Percentiles rank a stretch among this genome's conserved stretches.
phyloP scores from a whole-genome alignment of 2,329 filamentous ascomycete genomes.

The Chaetomium olivaceum region DNA sequence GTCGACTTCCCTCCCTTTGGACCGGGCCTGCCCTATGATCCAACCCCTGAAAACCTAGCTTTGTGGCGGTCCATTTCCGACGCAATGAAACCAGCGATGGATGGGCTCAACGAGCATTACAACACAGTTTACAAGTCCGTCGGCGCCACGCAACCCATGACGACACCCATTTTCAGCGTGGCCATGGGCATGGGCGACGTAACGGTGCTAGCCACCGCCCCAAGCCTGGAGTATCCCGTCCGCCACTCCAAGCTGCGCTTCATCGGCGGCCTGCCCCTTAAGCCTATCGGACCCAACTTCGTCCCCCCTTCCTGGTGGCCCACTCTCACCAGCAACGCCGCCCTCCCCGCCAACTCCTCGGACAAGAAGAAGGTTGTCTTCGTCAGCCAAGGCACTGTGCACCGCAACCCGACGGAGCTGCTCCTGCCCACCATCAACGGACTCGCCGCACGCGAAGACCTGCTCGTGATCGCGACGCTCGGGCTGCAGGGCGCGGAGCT shows the following conservation, averaged over 20 bases:
- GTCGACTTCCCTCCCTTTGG: slow-evolving; percentile 44
- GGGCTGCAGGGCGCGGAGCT: slow-evolving; percentile 35
- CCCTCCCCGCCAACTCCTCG: slow-evolving; percentile 3
- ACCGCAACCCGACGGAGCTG: slow-evolving; percentile 43
- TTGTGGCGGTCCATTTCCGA: slow-evolving; percentile 24
- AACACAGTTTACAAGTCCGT: slow-evolving; percentile 32
- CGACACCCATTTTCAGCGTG: slow-evolving; percentile 7
- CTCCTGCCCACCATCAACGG: slow-evolving; percentile 48
- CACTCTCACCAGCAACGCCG: slow-evolving; percentile 41
- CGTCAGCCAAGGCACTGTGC: slow-evolving; percentile 51
- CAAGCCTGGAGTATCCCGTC: slow-evolving; percentile 43
- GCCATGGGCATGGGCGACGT: slow-evolving; percentile 36
- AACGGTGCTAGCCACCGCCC: slow-evolving; percentile 42
- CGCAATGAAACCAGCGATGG: background rate
- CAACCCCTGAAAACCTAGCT: slow-evolving; percentile 23
- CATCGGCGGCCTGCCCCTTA: slow-evolving; percentile 45
- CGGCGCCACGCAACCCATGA: slow-evolving; percentile 32
- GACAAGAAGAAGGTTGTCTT: slow-evolving; percentile 44
- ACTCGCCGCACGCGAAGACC: slow-evolving; percentile 44
- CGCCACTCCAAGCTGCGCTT: slow-evolving; percentile 45
- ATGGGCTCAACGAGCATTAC: slow-evolving; percentile 12
- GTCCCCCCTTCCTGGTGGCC: slow-evolving; percentile 48
- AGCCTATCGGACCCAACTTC: slow-evolving; percentile 35
- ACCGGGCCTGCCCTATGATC: slow-evolving; percentile 36
- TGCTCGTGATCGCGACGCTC: slow-evolving; percentile 42